phyloP scores from a whole-genome alignment of 2,329 filamentous ascomycete genomes.

The Neopestalotiopsis sp. region DNA sequence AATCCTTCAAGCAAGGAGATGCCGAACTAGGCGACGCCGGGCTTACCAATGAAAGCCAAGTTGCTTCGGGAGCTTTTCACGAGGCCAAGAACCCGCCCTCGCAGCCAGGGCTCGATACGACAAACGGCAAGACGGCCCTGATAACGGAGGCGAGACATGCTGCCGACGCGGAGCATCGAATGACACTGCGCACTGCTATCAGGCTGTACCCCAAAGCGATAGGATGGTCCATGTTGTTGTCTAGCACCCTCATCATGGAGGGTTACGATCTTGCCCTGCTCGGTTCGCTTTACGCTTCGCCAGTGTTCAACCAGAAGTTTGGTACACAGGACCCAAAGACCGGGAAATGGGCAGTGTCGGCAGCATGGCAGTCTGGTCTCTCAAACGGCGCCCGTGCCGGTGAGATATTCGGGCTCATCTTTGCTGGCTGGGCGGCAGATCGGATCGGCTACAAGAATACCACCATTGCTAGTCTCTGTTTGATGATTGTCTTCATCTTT shows the following conservation, averaged over 20 bases:
- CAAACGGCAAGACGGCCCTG: constrained; percentile 20
- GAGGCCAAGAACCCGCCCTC: neutral
- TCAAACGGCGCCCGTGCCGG: constrained; percentile 59
- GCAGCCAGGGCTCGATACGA: neutral
- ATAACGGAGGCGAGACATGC: constrained; percentile 47
- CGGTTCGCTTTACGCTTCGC: constrained; percentile 54
- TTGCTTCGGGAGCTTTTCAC: neutral
- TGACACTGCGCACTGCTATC: constrained; percentile 46
- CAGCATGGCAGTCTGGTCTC: constrained; percentile 63
- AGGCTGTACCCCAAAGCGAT: constrained; percentile 53
- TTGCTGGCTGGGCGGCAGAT: constrained; percentile 59
- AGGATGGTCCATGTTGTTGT: constrained; percentile 52
- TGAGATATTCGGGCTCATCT: constrained; percentile 59
- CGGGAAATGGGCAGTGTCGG: constrained; percentile 52
- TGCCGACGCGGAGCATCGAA: constrained; percentile 45
- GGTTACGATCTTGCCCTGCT: constrained; percentile 58
- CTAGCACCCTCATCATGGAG: constrained; percentile 55
- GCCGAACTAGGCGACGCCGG: neutral
- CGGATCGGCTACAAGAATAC: constrained; percentile 56
- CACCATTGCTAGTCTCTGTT: constrained; percentile 50
- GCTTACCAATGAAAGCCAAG: neutral
- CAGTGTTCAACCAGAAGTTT: constrained; percentile 50
- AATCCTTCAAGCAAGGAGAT: constrained; percentile 2
- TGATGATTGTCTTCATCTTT: constrained; percentile 58
- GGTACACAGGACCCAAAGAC: constrained; percentile 41